Evolutionary conservation across 495 filamentous ascomycete genomes (phyloP).

Genomic region (Aspergillus mulundensis): DNA sequence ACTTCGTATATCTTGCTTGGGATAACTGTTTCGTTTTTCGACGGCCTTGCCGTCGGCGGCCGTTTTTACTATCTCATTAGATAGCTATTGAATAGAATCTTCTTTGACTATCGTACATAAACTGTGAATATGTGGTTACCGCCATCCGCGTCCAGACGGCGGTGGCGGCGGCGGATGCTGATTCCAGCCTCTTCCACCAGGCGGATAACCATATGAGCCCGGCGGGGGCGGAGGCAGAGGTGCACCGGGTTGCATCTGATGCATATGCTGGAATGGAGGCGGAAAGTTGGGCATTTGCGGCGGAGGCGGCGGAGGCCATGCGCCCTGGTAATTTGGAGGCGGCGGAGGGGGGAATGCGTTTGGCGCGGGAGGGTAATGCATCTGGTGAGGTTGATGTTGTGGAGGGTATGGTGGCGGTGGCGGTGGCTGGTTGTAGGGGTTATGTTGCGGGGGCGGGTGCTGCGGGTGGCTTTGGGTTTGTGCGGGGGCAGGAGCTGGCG

Average conservation of each 20-base stretch:
- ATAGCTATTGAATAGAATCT: no score
- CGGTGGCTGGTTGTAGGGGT: conserved; percentile 24
- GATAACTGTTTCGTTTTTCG: no score
- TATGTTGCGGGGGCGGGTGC: conserved; percentile 5
- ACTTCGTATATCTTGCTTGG: no score
- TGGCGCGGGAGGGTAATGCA: conserved; percentile 10
- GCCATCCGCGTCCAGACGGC: conserved; percentile 22
- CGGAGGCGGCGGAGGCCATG: conserved; percentile 29
- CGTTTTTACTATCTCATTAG: background rate
- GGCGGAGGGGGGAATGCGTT: conserved; percentile 19
- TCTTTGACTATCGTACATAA: background rate
- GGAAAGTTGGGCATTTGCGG: conserved; percentile 30
- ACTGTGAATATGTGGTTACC: conserved; percentile 16
- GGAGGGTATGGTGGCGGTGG: conserved; percentile 26
- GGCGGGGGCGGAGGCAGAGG: conserved; percentile 17
- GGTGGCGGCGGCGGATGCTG: conserved; percentile 21
- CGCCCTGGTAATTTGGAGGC: conserved; percentile 24
- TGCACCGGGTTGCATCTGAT: conserved; percentile 18
- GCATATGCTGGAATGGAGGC: conserved; percentile 33
- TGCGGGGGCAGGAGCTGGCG: conserved; percentile 18
- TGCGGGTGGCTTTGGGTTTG: background rate
- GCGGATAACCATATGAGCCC: conserved; percentile 38
- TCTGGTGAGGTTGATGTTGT: conserved; percentile 20
- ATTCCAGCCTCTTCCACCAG: conserved; percentile 17
- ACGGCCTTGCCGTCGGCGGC: no score